phyloP scores from a whole-genome alignment of 305 asterid species.

The Fraxinus nigra region DNA sequence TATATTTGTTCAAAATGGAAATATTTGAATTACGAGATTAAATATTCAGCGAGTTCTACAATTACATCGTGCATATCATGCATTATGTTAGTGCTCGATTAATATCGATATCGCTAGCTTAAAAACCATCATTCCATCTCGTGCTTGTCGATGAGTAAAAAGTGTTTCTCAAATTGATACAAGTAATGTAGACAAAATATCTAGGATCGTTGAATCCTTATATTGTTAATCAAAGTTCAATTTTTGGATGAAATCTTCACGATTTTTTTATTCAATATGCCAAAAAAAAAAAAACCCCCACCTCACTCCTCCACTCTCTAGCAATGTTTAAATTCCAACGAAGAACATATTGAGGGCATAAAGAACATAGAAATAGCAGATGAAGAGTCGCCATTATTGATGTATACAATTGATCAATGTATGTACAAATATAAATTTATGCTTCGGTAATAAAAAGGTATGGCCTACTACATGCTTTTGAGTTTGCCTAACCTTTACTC shows the following conservation, averaged over 20 bases:
- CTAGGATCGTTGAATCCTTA: no score
- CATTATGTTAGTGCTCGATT: not conserved
- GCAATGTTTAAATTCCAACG: no score
- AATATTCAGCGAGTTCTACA: no score
- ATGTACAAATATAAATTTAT: slow-evolving; percentile 8
- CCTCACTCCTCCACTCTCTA: no score
- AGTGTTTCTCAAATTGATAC: no score
- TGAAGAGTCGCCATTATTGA: slow-evolving; percentile 23
- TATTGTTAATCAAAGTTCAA: not conserved
- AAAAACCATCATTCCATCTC: not conserved
- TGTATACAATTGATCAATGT: slow-evolving; percentile 19
- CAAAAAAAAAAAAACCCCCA: no score
- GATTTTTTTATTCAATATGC: no score
- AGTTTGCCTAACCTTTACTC: slow-evolving; percentile 51
- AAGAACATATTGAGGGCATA: no score
- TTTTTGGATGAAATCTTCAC: no score
- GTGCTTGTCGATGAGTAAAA: not conserved
- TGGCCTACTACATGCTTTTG: slow-evolving; percentile 31
- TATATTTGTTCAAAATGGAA: no score
- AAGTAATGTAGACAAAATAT: no score
- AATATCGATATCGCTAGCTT: not conserved
- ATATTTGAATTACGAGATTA: not conserved
- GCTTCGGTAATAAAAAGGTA: slow-evolving; percentile 23
- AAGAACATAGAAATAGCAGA: not conserved
- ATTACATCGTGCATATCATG: not conserved